phyloP scores from a whole-genome alignment of 2,329 filamentous ascomycete species.

The Ophiocordyceps unilateralis region DNA sequence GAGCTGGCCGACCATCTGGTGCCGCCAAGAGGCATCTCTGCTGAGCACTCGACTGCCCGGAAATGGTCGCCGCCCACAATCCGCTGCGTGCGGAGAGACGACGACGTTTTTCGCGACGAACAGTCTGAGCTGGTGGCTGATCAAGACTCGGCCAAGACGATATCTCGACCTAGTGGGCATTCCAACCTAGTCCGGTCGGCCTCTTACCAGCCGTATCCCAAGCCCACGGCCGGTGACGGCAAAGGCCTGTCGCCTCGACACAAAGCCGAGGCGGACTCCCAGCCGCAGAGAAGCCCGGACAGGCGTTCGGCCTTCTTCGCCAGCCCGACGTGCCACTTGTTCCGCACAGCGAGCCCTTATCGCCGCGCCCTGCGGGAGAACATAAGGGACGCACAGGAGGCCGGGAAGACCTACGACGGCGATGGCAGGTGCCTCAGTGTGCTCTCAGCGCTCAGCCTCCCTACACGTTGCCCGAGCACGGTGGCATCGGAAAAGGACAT shows the following conservation, averaged over 20 bases:
- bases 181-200: not conserved
- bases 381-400: constrained; percentile 20
- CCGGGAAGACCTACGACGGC: constrained; percentile 7
- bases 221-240: constrained; percentile 2
- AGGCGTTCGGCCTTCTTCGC: constrained; percentile 33
- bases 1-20: not conserved
- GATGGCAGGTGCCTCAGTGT: constrained; percentile 22
- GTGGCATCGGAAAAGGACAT: constrained; percentile 20
- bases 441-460: constrained; percentile 21
- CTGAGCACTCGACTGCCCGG: constrained; percentile 1
- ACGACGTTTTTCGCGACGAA: constrained; percentile 13
- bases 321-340: constrained; percentile 31
- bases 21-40: not conserved
- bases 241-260: constrained; percentile 3
- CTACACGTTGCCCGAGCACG: constrained; percentile 20
- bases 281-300: constrained; percentile 14
- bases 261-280: constrained; percentile 4
- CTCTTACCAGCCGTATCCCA: constrained; percentile 4
- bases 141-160: not conserved
- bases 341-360: constrained; percentile 38
- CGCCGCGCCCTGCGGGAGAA: constrained; percentile 31
- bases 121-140: not conserved
- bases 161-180: not conserved
- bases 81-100: constrained; percentile 14
- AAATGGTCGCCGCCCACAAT: constrained; percentile 13